These are phyloP conservation scores for Huntiella savannae DNA, from an alignment of 2,329 filamentous ascomycete genomes.

Conservation along the genomic window DNA sequence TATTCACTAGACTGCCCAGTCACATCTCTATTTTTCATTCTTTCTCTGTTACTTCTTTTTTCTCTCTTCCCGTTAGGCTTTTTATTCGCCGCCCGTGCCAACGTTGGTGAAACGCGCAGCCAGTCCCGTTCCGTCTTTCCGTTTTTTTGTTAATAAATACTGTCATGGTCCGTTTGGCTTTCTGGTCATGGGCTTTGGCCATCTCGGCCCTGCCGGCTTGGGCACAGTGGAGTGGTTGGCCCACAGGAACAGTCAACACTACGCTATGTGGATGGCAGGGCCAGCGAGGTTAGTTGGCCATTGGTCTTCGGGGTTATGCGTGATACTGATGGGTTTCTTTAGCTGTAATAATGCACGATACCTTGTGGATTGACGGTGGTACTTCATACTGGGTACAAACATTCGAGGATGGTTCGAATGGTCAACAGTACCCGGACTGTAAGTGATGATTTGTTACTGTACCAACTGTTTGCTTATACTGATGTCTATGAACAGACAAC, in stretches of 20 bases:
- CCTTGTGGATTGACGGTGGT: slow-evolving; percentile 47
- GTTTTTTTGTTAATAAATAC: no score
- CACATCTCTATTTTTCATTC: no score
- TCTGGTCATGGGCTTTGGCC: no score
- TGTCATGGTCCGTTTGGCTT: no score
- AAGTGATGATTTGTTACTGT: slow-evolving; percentile 14
- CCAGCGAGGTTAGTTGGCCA: slow-evolving; percentile 21
- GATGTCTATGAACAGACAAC: slow-evolving; percentile 24
- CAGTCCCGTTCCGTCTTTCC: no score
- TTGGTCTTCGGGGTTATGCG: slow-evolving; percentile 13
- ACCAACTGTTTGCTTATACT: slow-evolving; percentile 6
- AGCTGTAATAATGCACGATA: slow-evolving; percentile 42
- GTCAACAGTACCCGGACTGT: slow-evolving; percentile 22
- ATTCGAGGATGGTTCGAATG: slow-evolving; percentile 24
- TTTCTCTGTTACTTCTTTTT: no score
- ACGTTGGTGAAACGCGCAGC: no score
- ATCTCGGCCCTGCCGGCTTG: no score
- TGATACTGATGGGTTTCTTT: neutral
- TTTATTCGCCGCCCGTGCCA: no score
- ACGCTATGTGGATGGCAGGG: slow-evolving; percentile 40
- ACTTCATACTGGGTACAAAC: slow-evolving; percentile 32
- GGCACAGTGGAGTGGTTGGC: slow-evolving; percentile 28
- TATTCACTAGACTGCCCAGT: no score
- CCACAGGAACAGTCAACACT: slow-evolving; percentile 31
- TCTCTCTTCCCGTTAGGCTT: no score